Conservation (phyloP, 257 asterid genomes). For the Solanum acaule region DNA sequence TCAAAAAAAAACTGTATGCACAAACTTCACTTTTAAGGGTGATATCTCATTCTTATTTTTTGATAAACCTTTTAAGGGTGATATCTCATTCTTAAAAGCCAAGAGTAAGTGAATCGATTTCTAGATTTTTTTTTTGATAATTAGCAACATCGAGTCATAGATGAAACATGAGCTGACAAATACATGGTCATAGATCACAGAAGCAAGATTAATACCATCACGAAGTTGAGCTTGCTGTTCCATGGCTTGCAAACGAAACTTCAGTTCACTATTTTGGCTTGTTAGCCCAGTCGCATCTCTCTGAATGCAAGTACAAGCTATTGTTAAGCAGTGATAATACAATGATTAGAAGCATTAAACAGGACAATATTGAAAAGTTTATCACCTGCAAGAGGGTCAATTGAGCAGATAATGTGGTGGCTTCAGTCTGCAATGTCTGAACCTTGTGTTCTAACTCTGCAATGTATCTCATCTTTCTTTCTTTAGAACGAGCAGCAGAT, state of each 20-base stretch:
- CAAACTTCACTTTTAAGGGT: not conserved
- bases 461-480: slow-evolving; percentile 61
- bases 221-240: slow-evolving; percentile 72
- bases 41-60: too few species aligned
- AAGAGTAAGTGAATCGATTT: not conserved
- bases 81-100: not conserved
- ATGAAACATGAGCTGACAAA: not conserved
- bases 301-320: slow-evolving; percentile 15
- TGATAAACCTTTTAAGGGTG: too few species aligned
- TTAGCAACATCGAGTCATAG: not conserved
- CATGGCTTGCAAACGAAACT: slow-evolving; percentile 60
- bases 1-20: not conserved
- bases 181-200: not conserved
- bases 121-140: too few species aligned
- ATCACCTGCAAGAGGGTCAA: slow-evolving; percentile 51
- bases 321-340: not conserved
- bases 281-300: slow-evolving; percentile 54
- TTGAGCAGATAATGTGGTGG: slow-evolving; percentile 55
- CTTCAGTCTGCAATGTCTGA: slow-evolving; percentile 57
- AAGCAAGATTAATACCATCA: slow-evolving; percentile 29
- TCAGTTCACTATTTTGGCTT: slow-evolving; percentile 54
- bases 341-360: not conserved
- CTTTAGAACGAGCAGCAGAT: slow-evolving; percentile 75
- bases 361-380: not conserved
- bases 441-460: slow-evolving; percentile 58